A percentile compares a stretch with the other conserved stretches of the same genome.
Conservation (phyloP, 2,329 filamentous ascomycete species). For the Sporothrix protearum region DNA sequence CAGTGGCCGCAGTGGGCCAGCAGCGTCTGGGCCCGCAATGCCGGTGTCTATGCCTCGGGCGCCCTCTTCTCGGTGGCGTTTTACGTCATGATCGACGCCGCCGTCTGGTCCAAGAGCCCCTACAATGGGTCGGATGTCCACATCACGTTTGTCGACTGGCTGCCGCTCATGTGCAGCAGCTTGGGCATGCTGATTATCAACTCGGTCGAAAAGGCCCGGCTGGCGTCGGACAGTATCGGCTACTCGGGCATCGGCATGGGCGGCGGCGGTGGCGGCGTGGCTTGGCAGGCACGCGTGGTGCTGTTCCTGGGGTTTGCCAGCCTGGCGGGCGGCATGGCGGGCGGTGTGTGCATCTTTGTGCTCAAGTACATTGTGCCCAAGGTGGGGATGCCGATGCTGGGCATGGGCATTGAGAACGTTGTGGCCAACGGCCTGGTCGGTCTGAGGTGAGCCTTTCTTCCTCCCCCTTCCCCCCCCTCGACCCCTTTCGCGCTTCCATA, state of each 20-base stretch:
- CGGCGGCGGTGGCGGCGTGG: conserved; percentile 44
- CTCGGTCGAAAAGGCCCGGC: conserved; percentile 63
- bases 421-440: conserved; percentile 62
- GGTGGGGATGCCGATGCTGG: conserved; percentile 57
- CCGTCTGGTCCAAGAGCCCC: conserved; percentile 62
- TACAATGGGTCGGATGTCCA: conserved; percentile 59
- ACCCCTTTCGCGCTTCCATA: neutral
- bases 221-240: conserved; percentile 60
- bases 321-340: conserved; percentile 64
- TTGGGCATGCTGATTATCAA: conserved; percentile 70
- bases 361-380: conserved; percentile 60
- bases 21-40: conserved; percentile 60
- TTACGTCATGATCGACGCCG: conserved; percentile 64
- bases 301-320: conserved; percentile 64
- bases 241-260: conserved; percentile 47
- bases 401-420: conserved; percentile 65
- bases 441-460: conserved; percentile 46
- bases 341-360: conserved; percentile 65
- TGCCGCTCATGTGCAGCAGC: conserved; percentile 63
- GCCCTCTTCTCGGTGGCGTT: conserved; percentile 65
- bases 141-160: conserved; percentile 66
- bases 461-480: conserved; percentile 7
- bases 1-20: conserved; percentile 64
- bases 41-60: conserved; percentile 60
- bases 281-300: conserved; percentile 66